Percentiles rank a stretch among this genome's conserved stretches.
phyloP scores from a whole-genome alignment of 1,284 basidiomycete species.

The Boletus sp. region DNA sequence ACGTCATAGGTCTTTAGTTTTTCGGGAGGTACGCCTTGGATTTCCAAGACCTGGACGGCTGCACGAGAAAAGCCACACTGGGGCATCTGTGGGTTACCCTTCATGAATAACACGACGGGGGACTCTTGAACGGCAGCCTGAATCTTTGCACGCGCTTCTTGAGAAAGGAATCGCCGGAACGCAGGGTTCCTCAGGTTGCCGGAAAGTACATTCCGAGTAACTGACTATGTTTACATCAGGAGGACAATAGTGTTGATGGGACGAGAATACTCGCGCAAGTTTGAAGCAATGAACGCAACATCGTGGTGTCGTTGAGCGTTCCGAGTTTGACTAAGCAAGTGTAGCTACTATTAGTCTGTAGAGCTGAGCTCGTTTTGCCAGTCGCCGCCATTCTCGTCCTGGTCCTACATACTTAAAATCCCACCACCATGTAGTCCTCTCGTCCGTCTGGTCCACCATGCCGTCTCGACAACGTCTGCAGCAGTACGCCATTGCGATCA shows the following conservation, averaged over 20 bases:
- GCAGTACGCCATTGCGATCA: constrained; percentile 39
- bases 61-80: constrained; percentile 97
- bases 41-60: constrained; percentile 87
- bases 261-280: constrained; percentile 20
- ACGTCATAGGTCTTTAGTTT: constrained; percentile 92
- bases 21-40: constrained; percentile 81
- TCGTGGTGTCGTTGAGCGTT: constrained; percentile 7
- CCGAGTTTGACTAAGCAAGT: neutral
- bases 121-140: constrained; percentile 54
- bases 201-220: constrained; percentile 17
- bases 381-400: too few species aligned
- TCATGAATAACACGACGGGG: constrained; percentile 86
- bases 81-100: constrained; percentile 84
- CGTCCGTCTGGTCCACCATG: constrained; percentile 19
- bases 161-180: constrained; percentile 47
- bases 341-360: neutral
- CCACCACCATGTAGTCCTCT: neutral
- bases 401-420: neutral
- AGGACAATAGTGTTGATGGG: too few species aligned
- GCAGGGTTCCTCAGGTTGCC: constrained; percentile 6
- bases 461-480: constrained; percentile 32
- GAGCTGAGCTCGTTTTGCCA: too few species aligned
- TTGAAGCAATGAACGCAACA: constrained; percentile 43
- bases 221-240: constrained; percentile 28
- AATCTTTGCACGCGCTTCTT: constrained; percentile 46